Conservation (phyloP, 139 green algal genomes). For the Micractinium sp. region DNA sequence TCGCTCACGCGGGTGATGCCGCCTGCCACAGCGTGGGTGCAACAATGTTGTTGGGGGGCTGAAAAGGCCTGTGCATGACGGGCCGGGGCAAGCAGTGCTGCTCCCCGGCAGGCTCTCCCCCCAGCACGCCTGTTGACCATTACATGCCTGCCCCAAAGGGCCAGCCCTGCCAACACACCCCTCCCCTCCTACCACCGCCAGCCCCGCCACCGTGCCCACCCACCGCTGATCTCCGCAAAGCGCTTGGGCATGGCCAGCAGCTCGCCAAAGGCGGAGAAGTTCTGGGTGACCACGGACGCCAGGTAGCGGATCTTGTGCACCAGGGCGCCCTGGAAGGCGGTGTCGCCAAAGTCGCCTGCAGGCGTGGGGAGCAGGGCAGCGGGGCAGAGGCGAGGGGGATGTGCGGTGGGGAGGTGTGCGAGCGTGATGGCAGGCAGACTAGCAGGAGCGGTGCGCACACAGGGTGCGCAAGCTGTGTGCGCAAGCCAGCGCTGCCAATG, state of each 20-base stretch:
- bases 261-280: conserved; percentile 80
- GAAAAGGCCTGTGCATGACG: background rate
- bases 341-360: conserved; percentile 40
- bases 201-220: background rate
- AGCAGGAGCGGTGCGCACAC: no score
- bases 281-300: conserved; percentile 76
- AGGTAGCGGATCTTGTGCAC: conserved; percentile 82
- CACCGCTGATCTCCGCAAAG: conserved; percentile 75
- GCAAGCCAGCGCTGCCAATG: no score
- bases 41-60: background rate
- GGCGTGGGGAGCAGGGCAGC: no score
- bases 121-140: background rate
- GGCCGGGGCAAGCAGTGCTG: background rate
- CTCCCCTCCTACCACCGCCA: no score
- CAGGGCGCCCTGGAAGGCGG: conserved; percentile 60
- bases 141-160: background rate
- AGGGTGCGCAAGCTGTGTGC: no score
- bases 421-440: background rate
- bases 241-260: conserved; percentile 73
- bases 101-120: background rate
- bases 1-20: conserved; percentile 45
- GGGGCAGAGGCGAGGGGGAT: no score
- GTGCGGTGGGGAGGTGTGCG: background rate
- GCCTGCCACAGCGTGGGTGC: background rate
- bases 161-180: background rate